Percentiles rank a stretch among this genome's conserved stretches.
phyloP scores from a whole-genome alignment of 2,329 filamentous ascomycete species.

The Mycogone perniciosa region DNA sequence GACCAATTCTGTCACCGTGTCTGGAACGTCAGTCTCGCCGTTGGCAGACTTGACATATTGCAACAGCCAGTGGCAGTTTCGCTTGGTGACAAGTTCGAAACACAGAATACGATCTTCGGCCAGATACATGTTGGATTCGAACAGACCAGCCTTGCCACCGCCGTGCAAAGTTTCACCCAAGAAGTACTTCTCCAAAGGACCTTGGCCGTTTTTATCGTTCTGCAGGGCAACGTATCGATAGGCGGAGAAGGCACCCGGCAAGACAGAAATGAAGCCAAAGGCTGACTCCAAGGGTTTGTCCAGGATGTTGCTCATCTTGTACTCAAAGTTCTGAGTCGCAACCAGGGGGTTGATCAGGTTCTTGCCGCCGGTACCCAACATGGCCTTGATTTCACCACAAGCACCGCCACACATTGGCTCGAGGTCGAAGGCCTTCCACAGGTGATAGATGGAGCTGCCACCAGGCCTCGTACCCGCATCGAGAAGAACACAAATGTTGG shows the following conservation, averaged over 20 bases:
- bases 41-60: slow-evolving; percentile 98
- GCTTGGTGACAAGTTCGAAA: slow-evolving; percentile 95
- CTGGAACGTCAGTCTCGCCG: slow-evolving; percentile 94
- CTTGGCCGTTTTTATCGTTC: slow-evolving; percentile 91
- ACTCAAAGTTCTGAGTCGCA: slow-evolving; percentile 97
- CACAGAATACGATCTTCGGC: slow-evolving; percentile 98
- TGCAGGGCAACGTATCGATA: slow-evolving; percentile 92
- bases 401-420: slow-evolving; percentile 97
- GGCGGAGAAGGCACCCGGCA: slow-evolving; percentile 96
- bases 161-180: slow-evolving; percentile 93
- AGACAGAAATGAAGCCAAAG: slow-evolving; percentile 94
- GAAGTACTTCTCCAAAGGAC: slow-evolving; percentile 94
- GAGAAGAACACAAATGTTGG: slow-evolving; percentile 93
- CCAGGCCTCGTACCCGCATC: slow-evolving; percentile 95
- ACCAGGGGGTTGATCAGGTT: slow-evolving; percentile 90
- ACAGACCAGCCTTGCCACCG: slow-evolving; percentile 85
- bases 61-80: slow-evolving; percentile 94
- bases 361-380: slow-evolving; percentile 78
- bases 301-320: slow-evolving; percentile 99
- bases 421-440: slow-evolving; percentile 97
- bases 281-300: slow-evolving; percentile 96
- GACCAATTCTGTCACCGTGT: slow-evolving; percentile 89
- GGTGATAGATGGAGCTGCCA: slow-evolving; percentile 89
- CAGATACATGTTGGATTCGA: slow-evolving; percentile 98
- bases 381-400: slow-evolving; percentile 98